Base-by-base conservation (phyloP, 192 early-diverging fungal genomes). In the Linnemannia zychae region DNA sequence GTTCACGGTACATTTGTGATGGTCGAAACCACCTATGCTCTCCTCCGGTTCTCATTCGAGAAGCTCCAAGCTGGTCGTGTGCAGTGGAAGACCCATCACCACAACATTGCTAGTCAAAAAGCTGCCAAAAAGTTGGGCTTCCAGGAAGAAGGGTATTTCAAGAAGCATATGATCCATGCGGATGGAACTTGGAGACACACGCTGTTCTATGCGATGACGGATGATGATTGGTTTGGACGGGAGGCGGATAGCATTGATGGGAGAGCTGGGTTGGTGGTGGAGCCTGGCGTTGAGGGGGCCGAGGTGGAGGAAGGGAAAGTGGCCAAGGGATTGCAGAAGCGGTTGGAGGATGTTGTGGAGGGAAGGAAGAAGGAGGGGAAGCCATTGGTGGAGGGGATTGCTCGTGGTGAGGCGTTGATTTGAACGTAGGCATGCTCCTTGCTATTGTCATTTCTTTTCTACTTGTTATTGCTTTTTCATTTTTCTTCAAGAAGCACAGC, bases 41-140 rank as follows among this genome's bases (percentile, higher is more conserved):
- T 85, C 7, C 50, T 85, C 9, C 74, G 77, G 7, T 79, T 85
- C 70, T 69, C 83, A 7, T 85, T 85, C 33, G 77, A 79, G 63
- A 52, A 44, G 5, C 78, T 85, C 7, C 67, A 73, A 7, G 66
- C 77, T 1, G 83, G 83, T 18, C 83, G 83, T 38, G 81, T 78
- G 34, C 87, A 88, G 24, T 88, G 88, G 88, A 88, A 88, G 81
- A 88, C 88, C 0, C 84, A 88, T 36, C 72, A 73, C 17, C 20
- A 71, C 33, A 88, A 88, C 71, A 82, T 88, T 71, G 80, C 84
- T 4, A 82, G 80, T 15, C 88, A 88, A 75, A 88, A 88, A 69
- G 80, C 88, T 1, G 88, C 88, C 34, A 33, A 40, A 31, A 88
- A 87, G 49, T 48, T 88, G 15, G 88, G 88, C 1, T 88, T 88